A percentile compares a stretch with the other conserved stretches of the same genome.
Evolutionary conservation across 305 asterid genomes (phyloP).

Genomic region (Fraxinus velutina): DNA sequence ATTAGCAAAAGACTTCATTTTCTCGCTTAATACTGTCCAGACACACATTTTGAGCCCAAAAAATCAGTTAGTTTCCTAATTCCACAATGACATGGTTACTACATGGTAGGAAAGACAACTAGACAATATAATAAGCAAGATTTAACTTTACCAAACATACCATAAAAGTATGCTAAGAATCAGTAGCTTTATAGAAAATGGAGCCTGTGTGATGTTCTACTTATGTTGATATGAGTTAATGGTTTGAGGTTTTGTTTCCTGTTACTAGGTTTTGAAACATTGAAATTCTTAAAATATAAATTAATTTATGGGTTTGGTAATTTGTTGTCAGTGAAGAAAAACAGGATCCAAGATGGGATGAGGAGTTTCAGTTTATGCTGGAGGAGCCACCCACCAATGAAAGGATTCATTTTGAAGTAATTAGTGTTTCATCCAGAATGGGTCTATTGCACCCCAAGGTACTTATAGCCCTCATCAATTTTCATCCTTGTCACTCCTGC

Average conservation of each 20-base stretch:
- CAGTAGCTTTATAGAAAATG: background rate
- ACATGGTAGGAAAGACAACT: background rate
- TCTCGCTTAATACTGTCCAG: background rate
- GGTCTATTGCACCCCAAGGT: conserved; percentile 83
- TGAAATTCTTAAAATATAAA: too few relatives aligned
- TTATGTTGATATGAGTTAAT: background rate
- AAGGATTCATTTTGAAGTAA: conserved; percentile 79
- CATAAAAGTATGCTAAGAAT: background rate
- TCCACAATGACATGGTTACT: background rate
- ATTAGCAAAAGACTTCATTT: background rate
- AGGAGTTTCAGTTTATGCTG: conserved; percentile 72
- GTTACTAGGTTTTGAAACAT: background rate
- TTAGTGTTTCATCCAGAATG: conserved; percentile 71
- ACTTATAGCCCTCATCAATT: conserved; percentile 1
- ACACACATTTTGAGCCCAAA: background rate
- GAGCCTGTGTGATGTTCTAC: background rate
- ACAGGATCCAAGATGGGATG: conserved; percentile 94
- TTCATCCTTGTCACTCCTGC: background rate
- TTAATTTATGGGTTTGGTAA: too few relatives aligned
- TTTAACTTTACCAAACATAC: background rate
- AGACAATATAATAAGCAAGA: background rate
- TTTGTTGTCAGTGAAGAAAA: conserved; percentile 66
- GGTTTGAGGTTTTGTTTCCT: background rate
- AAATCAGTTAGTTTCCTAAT: background rate
- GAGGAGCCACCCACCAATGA: conserved; percentile 89